These are phyloP conservation scores for Xerocomellus intermedius DNA, from an alignment of 768 basidiomycete species.

Conservation along the genomic window DNA sequence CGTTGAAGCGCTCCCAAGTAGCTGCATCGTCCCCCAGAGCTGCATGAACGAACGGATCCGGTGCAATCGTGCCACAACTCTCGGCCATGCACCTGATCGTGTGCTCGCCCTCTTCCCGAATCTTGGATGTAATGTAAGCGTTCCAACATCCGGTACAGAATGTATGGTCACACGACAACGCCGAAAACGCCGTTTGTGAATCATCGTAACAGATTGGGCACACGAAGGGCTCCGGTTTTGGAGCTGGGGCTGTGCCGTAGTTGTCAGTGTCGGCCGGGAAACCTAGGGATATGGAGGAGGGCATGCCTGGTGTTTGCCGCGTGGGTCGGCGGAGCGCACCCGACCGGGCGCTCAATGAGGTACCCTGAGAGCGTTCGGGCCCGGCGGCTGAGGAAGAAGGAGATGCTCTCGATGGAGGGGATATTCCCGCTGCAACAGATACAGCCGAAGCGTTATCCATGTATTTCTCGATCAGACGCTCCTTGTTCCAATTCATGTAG, in stretches of 20 bases:
- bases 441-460: conserved; percentile 86
- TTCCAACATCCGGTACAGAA: conserved; percentile 87
- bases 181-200: conserved; percentile 62
- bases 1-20: conserved; percentile 72
- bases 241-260: conserved; percentile 17
- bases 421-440: conserved; percentile 73
- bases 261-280: background rate
- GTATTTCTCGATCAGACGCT: conserved; percentile 92
- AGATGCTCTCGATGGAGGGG: conserved; percentile 28
- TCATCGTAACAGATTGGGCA: conserved; percentile 97
- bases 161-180: conserved; percentile 77
- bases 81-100: conserved; percentile 79
- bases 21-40: conserved; percentile 55
- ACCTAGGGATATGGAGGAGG: background rate
- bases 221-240: conserved; percentile 56
- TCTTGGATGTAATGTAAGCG: conserved; percentile 75
- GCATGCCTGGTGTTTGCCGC: conserved; percentile 29
- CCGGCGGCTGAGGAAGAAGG: conserved; percentile 27
- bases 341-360: conserved; percentile 25
- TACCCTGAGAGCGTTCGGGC: conserved; percentile 34
- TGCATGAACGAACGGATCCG: conserved; percentile 59
- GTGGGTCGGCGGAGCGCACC: conserved; percentile 27
- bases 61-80: conserved; percentile 61
- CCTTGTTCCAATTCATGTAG: conserved; percentile 91
- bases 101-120: conserved; percentile 78